Evolutionary conservation across 2,329 filamentous ascomycete genomes (phyloP).

Genomic region (Blastomyces parvus): DNA sequence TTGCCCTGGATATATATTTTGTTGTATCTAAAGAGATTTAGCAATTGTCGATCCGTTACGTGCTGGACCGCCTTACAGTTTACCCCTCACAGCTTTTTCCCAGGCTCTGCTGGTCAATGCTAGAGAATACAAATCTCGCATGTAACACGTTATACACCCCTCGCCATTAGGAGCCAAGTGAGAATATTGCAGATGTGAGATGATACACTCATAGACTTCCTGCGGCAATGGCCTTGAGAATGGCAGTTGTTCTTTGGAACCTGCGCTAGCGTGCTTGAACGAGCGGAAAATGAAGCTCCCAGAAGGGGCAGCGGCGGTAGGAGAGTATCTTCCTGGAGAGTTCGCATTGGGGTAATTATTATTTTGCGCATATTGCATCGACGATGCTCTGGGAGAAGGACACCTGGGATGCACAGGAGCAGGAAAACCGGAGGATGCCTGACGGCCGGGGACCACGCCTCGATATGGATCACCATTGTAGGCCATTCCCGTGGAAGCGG

Average conservation of each 20-base stretch:
- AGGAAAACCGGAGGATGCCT: constrained; percentile 11
- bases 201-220: constrained; percentile 47
- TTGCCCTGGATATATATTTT: constrained; percentile 41
- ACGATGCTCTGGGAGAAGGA: constrained; percentile 27
- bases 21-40: constrained; percentile 36
- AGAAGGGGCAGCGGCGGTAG: constrained; percentile 24
- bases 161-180: constrained; percentile 33
- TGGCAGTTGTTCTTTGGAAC: constrained; percentile 21
- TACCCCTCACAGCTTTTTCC: constrained; percentile 43
- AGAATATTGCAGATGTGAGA: constrained; percentile 41
- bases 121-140: constrained; percentile 45
- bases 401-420: constrained; percentile 27
- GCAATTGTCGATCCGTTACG: constrained; percentile 6
- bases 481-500: constrained; percentile 26
- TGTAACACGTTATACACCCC: constrained; percentile 45
- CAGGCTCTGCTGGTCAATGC: constrained; percentile 48
- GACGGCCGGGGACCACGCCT: constrained; percentile 21
- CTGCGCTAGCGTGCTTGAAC: constrained; percentile 32
- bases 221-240: constrained; percentile 42
- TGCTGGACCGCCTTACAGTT: constrained; percentile 39
- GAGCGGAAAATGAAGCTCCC: constrained; percentile 24
- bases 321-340: constrained; percentile 31
- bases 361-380: constrained; percentile 12
- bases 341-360: constrained; percentile 30
- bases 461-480: constrained; percentile 23